These are phyloP conservation scores for Castanea sativa DNA, from an alignment of 306 rosid genomes.

Conservation along the genomic window DNA sequence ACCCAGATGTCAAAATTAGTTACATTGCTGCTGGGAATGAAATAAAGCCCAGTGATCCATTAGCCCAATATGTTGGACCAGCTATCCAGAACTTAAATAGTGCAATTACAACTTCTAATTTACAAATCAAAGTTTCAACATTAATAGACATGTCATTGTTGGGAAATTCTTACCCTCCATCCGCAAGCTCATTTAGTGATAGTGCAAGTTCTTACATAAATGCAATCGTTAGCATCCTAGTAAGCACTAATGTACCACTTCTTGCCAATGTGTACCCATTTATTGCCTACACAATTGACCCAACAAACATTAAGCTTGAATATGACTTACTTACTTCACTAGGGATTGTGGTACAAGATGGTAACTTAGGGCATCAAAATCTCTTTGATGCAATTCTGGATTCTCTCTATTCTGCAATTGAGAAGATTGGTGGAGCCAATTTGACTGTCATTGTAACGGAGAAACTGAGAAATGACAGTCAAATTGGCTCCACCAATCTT, in stretches of 20 bases:
- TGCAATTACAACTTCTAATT: slow-evolving; percentile 34
- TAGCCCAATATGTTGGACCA: slow-evolving; percentile 22
- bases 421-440: slow-evolving; percentile 33
- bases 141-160: slow-evolving; percentile 25
- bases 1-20: slow-evolving; percentile 26
- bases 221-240: slow-evolving; percentile 38
- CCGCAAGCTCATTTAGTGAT: slow-evolving; percentile 21
- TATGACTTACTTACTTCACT: slow-evolving; percentile 48
- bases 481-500: no score
- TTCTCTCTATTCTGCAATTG: slow-evolving; percentile 50
- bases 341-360: slow-evolving; percentile 17
- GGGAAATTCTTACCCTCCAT: slow-evolving; percentile 42
- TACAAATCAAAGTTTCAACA: slow-evolving; percentile 59
- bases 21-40: slow-evolving; percentile 53
- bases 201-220: slow-evolving; percentile 18
- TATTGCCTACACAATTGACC: slow-evolving; percentile 14
- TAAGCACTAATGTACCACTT: slow-evolving; percentile 43
- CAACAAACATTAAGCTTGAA: not conserved
- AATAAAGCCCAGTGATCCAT: slow-evolving; percentile 5
- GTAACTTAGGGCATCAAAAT: slow-evolving; percentile 31
- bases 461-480: not conserved
- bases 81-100: slow-evolving; percentile 35
- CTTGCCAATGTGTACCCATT: slow-evolving; percentile 64
- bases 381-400: slow-evolving; percentile 50
- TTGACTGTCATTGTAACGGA: slow-evolving; percentile 51